Percentiles rank a stretch among this genome's conserved stretches.
Conservation (phyloP, 257 asterid genomes). For the Forsythia viridissima region DNA sequence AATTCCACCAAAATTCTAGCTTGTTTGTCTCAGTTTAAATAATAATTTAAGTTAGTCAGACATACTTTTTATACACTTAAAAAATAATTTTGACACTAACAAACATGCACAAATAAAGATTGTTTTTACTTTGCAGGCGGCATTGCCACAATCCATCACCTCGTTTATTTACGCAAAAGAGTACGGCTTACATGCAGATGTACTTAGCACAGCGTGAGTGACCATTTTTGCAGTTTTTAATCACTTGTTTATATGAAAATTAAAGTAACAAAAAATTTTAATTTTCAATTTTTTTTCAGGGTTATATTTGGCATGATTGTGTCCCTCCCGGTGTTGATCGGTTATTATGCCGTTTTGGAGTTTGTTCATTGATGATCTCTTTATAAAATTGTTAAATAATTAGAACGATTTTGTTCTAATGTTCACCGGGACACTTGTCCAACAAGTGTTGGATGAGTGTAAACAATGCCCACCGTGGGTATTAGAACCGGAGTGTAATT, state of each 20-base stretch:
- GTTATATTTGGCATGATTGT: conserved; percentile 25
- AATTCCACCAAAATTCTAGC: neutral
- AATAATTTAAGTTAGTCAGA: no score
- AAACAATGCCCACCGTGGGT: no score
- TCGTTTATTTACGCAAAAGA: conserved; percentile 36
- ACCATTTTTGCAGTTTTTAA: neutral
- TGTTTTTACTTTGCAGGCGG: conserved; percentile 20
- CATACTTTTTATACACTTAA: no score
- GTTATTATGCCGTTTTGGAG: conserved; percentile 27
- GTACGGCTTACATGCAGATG: conserved; percentile 32
- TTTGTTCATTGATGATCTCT: conserved; percentile 5
- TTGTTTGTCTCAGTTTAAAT: no score
- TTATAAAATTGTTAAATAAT: neutral
- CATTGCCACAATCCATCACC: conserved; percentile 34
- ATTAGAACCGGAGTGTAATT: no score
- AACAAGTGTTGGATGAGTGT: no score
- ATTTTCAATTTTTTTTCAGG: conserved; percentile 24
- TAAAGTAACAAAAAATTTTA: neutral
- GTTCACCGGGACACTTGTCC: no score
- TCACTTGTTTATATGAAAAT: neutral
- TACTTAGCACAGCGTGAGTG: conserved; percentile 36
- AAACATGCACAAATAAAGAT: no score
- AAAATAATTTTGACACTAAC: no score
- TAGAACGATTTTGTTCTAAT: no score
- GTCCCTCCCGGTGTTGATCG: conserved; percentile 29